A percentile compares a stretch with the other conserved stretches of the same genome.
Conservation (phyloP, 768 basidiomycete genomes). For the Mycena amicta region DNA sequence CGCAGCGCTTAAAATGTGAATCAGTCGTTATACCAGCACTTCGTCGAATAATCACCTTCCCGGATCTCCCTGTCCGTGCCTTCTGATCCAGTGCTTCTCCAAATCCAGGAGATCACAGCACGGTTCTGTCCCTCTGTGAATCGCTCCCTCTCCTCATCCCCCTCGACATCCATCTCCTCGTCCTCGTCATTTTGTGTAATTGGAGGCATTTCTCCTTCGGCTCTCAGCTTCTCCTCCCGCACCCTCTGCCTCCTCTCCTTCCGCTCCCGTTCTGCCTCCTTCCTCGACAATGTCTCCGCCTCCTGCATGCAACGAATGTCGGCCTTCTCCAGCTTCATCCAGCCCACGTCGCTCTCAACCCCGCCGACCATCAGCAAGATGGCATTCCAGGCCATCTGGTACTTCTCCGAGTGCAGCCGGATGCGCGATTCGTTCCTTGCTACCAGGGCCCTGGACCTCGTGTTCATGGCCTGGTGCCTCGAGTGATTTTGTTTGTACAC, state of each 20-base stretch:
- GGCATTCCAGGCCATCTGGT: conserved; percentile 7
- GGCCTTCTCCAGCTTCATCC: background rate
- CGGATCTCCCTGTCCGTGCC: no score
- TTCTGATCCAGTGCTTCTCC: background rate
- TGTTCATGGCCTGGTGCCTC: conserved; percentile 13
- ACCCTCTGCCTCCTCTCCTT: background rate
- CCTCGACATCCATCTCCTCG: background rate
- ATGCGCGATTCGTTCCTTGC: conserved; percentile 2
- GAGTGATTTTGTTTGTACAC: conserved; percentile 14
- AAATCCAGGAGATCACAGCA: background rate
- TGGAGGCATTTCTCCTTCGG: no score
- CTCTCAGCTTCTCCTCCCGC: background rate
- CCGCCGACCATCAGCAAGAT: background rate
- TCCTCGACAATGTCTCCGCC: background rate
- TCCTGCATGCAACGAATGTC: conserved; percentile 1
- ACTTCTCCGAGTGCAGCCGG: conserved; percentile 2
- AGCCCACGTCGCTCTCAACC: background rate
- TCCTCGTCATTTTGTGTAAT: no score
- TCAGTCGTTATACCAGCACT: no score
- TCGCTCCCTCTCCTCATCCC: background rate
- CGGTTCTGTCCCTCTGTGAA: no score
- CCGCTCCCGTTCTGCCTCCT: background rate
- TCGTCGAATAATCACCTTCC: no score
- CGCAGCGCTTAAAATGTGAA: background rate
- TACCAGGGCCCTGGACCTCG: conserved; percentile 4